Evolutionary conservation across 2,329 filamentous ascomycete genomes (phyloP).

Genomic region (Basipetospora chlamydospora): DNA sequence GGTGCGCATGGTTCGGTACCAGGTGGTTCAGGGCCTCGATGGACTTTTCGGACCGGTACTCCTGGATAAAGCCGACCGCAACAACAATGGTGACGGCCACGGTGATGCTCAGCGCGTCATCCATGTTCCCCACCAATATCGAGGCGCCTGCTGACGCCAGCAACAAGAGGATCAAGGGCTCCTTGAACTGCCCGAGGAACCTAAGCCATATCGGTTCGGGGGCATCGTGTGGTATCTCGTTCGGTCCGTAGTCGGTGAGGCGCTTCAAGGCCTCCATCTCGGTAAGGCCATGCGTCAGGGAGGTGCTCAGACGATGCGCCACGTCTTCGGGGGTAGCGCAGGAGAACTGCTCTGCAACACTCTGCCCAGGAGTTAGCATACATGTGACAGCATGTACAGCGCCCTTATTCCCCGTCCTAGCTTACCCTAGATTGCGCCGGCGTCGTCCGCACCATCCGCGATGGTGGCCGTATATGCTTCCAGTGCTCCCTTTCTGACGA

Average conservation of each 20-base stretch:
- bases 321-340: slow-evolving; percentile 65
- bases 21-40: slow-evolving; percentile 87
- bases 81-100: slow-evolving; percentile 96
- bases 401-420: too few species aligned
- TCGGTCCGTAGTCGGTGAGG: slow-evolving; percentile 69
- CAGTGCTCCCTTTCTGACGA: slow-evolving; percentile 16
- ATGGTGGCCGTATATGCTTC: slow-evolving; percentile 9
- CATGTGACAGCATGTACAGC: too few species aligned
- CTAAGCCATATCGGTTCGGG: slow-evolving; percentile 91
- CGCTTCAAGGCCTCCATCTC: slow-evolving; percentile 68
- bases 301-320: slow-evolving; percentile 64
- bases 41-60: slow-evolving; percentile 95
- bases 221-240: slow-evolving; percentile 87
- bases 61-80: slow-evolving; percentile 88
- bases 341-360: slow-evolving; percentile 44
- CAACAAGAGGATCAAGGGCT: slow-evolving; percentile 85
- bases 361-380: slow-evolving; percentile 16
- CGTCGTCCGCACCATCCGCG: slow-evolving; percentile 30
- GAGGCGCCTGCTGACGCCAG: slow-evolving; percentile 80
- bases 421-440: slow-evolving; percentile 42
- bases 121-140: slow-evolving; percentile 79
- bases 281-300: slow-evolving; percentile 67
- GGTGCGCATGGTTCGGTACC: slow-evolving; percentile 87
- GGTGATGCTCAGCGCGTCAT: slow-evolving; percentile 91
- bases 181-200: slow-evolving; percentile 92